phyloP scores from a whole-genome alignment of 305 asterid species.

The Fraxinus baroniana region DNA sequence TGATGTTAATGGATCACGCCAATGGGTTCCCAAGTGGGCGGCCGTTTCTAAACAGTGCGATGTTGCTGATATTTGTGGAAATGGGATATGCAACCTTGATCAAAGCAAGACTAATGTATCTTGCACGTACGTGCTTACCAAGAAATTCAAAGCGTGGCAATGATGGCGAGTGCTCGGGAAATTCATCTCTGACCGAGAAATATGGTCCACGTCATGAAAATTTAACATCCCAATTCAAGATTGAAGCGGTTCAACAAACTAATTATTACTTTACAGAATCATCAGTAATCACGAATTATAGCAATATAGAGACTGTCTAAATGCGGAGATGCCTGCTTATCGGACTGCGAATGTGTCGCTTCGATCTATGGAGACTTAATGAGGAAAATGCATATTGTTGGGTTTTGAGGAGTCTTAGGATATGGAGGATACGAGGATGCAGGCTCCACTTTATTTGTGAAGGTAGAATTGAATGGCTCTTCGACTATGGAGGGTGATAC shows the following conservation, averaged over 20 bases:
- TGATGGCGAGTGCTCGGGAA: constrained; percentile 30
- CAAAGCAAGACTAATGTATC: constrained; percentile 65
- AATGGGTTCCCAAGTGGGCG: constrained; percentile 87
- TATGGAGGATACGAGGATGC: constrained; percentile 82
- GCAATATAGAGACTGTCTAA: constrained; percentile 56
- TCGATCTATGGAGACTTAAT: constrained; percentile 66
- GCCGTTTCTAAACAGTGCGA: constrained; percentile 75
- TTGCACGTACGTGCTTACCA: constrained; percentile 56
- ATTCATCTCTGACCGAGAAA: constrained; percentile 46
- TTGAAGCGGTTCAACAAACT: constrained; percentile 49
- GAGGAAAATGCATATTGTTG: constrained; percentile 84
- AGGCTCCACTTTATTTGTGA: constrained; percentile 71
- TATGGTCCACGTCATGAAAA: constrained; percentile 51
- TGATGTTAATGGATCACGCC: constrained; percentile 70
- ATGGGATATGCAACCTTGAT: constrained; percentile 66
- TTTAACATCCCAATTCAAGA: constrained; percentile 42
- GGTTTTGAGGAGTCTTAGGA: constrained; percentile 58
- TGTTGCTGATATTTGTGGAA: constrained; percentile 75
- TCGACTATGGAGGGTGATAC: constrained; percentile 8
- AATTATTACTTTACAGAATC: constrained; percentile 63
- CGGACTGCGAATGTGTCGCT: constrained; percentile 71
- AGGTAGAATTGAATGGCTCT: constrained; percentile 51
- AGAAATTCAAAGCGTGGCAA: constrained; percentile 36
- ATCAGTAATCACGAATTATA: constrained; percentile 70
- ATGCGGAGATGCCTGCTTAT: constrained; percentile 77